Conservation (phyloP, 2,329 filamentous ascomycete genomes). For the Graphiopsis chlorocephala region DNA sequence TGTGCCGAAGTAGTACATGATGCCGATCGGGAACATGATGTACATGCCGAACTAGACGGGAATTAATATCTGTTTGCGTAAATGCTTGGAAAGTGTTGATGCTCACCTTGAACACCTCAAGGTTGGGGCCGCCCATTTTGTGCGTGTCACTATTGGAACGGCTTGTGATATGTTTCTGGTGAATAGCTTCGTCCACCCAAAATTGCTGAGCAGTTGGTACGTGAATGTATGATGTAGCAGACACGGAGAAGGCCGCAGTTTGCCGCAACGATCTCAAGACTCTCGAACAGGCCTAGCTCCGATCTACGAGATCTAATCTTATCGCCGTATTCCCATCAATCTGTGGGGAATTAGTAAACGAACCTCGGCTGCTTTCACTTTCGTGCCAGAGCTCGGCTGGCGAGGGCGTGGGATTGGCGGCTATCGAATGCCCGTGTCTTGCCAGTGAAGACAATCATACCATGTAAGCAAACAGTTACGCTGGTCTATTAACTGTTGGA, state of each 20-base stretch:
- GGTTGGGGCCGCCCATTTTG: conserved; percentile 76
- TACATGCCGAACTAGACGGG: conserved; percentile 87
- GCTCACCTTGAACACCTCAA: conserved; percentile 89
- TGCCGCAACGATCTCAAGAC: conserved; percentile 1
- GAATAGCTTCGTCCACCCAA: not conserved
- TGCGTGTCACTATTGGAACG: not conserved
- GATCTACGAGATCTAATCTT: not conserved
- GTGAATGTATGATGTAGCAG: conserved; percentile 4
- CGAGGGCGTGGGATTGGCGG: conserved; percentile 1
- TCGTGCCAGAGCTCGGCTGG: not conserved
- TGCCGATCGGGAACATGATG: conserved; percentile 96
- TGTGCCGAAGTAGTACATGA: conserved; percentile 99
- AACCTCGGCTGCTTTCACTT: conserved; percentile 3
- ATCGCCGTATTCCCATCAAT: not conserved
- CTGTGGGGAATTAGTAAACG: not conserved
- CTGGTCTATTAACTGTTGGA: not conserved
- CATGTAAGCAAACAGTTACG: conserved; percentile 3
- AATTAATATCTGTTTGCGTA: not conserved
- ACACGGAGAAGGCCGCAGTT: conserved; percentile 4
- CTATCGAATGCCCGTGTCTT: not conserved
- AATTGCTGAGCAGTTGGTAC: not conserved
- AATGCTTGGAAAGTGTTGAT: not conserved
- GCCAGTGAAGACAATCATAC: not conserved
- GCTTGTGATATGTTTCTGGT: not conserved
- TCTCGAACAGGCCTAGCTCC: not conserved